Conservation (phyloP, 805 yeast genomes). For the Pichia nanzhaoensis region DNA sequence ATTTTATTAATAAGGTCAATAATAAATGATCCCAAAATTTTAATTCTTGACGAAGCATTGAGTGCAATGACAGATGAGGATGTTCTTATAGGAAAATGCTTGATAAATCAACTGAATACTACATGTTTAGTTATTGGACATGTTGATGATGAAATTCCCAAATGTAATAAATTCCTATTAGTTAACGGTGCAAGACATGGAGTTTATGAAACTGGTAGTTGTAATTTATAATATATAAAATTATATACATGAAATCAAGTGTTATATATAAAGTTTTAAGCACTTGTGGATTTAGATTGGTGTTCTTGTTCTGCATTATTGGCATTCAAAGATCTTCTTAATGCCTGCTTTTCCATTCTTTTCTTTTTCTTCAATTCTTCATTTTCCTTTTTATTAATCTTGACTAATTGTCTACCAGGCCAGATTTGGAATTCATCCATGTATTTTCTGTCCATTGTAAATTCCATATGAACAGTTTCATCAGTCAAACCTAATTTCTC, state of each 20-base stretch:
- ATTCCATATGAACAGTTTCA: slow-evolving; percentile 68
- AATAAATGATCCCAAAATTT: slow-evolving; percentile 66
- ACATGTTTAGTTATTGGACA: slow-evolving; percentile 81
- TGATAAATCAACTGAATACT: slow-evolving; percentile 48
- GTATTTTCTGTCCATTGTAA: slow-evolving; percentile 70
- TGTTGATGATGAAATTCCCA: slow-evolving; percentile 71
- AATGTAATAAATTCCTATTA: slow-evolving; percentile 46
- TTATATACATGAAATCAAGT: not conserved
- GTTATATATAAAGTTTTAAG: not conserved
- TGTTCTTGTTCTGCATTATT: slow-evolving; percentile 1
- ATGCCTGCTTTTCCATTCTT: slow-evolving; percentile 39
- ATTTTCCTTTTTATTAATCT: slow-evolving; percentile 42
- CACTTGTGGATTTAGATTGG: not conserved
- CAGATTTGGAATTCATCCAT: slow-evolving; percentile 72
- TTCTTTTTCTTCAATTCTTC: slow-evolving; percentile 41
- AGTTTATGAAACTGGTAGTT: slow-evolving; percentile 25
- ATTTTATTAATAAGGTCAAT: slow-evolving; percentile 71
- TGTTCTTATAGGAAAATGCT: slow-evolving; percentile 46
- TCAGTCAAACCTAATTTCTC: slow-evolving; percentile 86
- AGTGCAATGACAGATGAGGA: slow-evolving; percentile 77
- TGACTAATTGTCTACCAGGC: slow-evolving; percentile 66
- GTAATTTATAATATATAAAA: not conserved
- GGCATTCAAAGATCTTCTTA: slow-evolving; percentile 24
- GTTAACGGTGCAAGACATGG: slow-evolving; percentile 31
- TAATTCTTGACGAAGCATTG: slow-evolving; percentile 87